Evolutionary conservation across 805 yeast species (phyloP).

Genomic region (Candida sithepensis): DNA sequence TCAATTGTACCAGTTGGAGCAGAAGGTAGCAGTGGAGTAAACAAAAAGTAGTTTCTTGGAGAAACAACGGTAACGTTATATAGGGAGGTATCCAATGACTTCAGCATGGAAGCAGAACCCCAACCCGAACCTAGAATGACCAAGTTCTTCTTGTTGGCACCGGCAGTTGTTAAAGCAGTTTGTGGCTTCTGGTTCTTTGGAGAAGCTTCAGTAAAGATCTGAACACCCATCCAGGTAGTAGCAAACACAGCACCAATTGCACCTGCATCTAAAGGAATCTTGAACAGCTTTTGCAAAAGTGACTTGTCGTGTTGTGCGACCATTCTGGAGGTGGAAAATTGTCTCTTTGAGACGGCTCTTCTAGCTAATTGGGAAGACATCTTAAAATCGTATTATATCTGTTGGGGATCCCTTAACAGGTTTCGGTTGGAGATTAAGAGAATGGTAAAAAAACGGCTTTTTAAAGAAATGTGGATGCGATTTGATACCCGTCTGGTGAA

Average conservation of each 20-base stretch:
- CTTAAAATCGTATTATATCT: too few relatives aligned
- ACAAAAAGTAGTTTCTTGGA: constrained; percentile 53
- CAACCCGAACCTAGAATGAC: constrained; percentile 52
- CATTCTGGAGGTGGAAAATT: constrained; percentile 18
- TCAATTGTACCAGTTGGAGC: constrained; percentile 56
- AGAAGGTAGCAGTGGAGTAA: constrained; percentile 53
- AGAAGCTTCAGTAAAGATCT: constrained; percentile 36
- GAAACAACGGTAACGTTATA: constrained; percentile 52
- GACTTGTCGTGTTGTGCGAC: constrained; percentile 18
- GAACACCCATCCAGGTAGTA: constrained; percentile 35
- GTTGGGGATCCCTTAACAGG: too few relatives aligned
- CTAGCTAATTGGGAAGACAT: constrained; percentile 16
- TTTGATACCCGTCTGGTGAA: neutral
- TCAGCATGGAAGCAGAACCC: constrained; percentile 51
- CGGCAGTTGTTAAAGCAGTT: constrained; percentile 39
- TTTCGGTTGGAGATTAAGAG: too few relatives aligned
- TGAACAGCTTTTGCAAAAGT: constrained; percentile 22
- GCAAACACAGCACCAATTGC: constrained; percentile 25
- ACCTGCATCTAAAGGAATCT: constrained; percentile 25
- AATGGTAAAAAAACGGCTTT: too few relatives aligned
- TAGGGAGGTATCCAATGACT: constrained; percentile 49
- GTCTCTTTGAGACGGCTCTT: constrained; percentile 15
- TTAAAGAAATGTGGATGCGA: neutral
- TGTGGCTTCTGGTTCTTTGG: constrained; percentile 45
- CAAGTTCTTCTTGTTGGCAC: constrained; percentile 40